A percentile compares a stretch with the other conserved stretches of the same genome.
Conservation (phyloP, 768 basidiomycete genomes). For the Suillus tomentosus region DNA sequence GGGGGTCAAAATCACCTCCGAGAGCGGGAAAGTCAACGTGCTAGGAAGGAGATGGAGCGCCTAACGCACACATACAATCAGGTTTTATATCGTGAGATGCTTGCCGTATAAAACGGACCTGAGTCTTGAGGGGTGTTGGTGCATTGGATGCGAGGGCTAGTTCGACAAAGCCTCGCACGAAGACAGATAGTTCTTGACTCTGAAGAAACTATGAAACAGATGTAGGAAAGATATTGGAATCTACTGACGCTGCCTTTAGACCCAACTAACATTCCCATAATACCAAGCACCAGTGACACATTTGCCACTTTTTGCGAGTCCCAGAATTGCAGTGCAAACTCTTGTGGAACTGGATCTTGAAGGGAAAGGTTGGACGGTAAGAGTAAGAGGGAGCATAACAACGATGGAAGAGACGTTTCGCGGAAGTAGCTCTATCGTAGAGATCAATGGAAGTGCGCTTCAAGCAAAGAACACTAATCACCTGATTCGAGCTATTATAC, state of each 20-base stretch:
- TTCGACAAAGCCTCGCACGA: conserved; percentile 81
- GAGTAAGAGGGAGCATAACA: conserved; percentile 67
- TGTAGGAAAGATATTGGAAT: conserved; percentile 10
- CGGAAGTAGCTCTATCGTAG: conserved; percentile 87
- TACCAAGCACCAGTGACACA: conserved; percentile 72
- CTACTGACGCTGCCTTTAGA: conserved; percentile 65
- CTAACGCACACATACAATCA: conserved; percentile 39
- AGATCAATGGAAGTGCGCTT: conserved; percentile 19
- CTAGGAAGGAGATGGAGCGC: conserved; percentile 60
- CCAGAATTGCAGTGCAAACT: conserved; percentile 97
- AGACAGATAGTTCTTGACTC: conserved; percentile 59
- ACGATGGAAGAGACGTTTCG: conserved; percentile 73
- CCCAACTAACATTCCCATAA: conserved; percentile 85
- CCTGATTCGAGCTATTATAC: conserved; percentile 95
- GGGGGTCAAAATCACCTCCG: conserved; percentile 67
- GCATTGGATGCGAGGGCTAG: conserved; percentile 92
- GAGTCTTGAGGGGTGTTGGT: conserved; percentile 83
- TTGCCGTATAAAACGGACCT: conserved; percentile 46
- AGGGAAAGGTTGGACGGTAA: conserved; percentile 67
- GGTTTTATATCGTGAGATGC: conserved; percentile 14
- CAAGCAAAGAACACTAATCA: conserved; percentile 32
- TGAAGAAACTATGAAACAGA: conserved; percentile 24
- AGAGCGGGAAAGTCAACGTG: conserved; percentile 60
- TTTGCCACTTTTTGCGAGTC: conserved; percentile 88
- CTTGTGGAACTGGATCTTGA: conserved; percentile 69